Conservation (phyloP, 352 stramenopile genomes). For the Globisporangium rhizosaccharum region DNA sequence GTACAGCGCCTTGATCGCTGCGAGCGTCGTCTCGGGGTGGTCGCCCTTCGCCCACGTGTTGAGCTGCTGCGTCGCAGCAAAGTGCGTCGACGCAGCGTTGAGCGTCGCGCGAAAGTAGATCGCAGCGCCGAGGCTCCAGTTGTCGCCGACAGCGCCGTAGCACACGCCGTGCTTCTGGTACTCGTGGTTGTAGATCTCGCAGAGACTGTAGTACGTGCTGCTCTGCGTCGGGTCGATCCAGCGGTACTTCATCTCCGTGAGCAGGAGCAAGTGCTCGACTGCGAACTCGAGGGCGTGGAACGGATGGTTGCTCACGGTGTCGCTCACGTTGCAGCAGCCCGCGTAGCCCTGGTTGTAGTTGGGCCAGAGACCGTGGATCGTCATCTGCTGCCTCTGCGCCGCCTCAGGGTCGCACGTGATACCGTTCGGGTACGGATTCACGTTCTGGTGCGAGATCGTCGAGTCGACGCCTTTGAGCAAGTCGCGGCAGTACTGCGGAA, state of each 20-base stretch:
- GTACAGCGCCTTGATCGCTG: conserved; percentile 45
- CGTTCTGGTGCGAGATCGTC: conserved; percentile 76
- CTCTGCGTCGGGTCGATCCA: conserved; percentile 60
- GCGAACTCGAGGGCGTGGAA: conserved; percentile 43
- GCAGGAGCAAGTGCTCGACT: conserved; percentile 36
- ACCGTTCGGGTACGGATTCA: conserved; percentile 50
- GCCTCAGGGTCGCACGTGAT: conserved; percentile 33
- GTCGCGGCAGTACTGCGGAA: conserved; percentile 78
- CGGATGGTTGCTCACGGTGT: conserved; percentile 44
- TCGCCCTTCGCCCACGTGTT: conserved; percentile 35
- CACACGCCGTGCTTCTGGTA: conserved; percentile 83
- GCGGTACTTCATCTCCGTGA: conserved; percentile 47
- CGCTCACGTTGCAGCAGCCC: conserved; percentile 59
- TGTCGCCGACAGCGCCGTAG: conserved; percentile 46
- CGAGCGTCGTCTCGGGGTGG: conserved; percentile 27
- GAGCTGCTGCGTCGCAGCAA: conserved; percentile 40
- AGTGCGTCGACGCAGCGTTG: conserved; percentile 35
- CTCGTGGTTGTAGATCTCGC: conserved; percentile 81
- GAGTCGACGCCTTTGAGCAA: conserved; percentile 61
- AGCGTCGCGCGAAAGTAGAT: conserved; percentile 66
- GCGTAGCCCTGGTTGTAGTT: conserved; percentile 71
- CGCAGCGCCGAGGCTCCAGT: conserved; percentile 44
- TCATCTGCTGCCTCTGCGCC: conserved; percentile 47
- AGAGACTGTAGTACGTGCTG: conserved; percentile 54
- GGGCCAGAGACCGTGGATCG: conserved; percentile 71